phyloP scores from a whole-genome alignment of 768 basidiomycete species.

The Russula emetica region DNA sequence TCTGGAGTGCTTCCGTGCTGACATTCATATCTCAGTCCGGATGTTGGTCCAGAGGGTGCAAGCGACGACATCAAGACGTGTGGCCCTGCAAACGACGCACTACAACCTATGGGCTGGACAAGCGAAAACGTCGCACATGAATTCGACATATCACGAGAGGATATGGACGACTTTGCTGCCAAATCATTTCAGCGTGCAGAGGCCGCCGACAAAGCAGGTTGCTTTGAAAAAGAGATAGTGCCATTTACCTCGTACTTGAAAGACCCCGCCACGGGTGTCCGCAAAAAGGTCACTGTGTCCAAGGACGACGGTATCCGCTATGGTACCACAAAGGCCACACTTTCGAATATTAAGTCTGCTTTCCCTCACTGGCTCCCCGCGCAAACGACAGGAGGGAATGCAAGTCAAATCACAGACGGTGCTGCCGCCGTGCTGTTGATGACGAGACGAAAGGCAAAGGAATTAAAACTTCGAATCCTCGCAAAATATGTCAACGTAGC shows the following conservation, averaged over 20 bases:
- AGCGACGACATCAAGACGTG: slow-evolving; percentile 59
- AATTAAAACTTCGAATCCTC: slow-evolving; percentile 65
- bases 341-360: slow-evolving; percentile 64
- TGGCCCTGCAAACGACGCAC: slow-evolving; percentile 54
- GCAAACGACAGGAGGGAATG: slow-evolving; percentile 80
- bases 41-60: slow-evolving; percentile 54
- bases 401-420: slow-evolving; percentile 81
- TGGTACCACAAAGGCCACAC: slow-evolving; percentile 62
- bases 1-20: slow-evolving; percentile 27
- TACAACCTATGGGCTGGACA: slow-evolving; percentile 84
- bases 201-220: slow-evolving; percentile 60
- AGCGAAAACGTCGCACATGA: slow-evolving; percentile 81
- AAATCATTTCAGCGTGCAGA: slow-evolving; percentile 76
- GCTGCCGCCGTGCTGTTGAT: slow-evolving; percentile 79
- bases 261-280: slow-evolving; percentile 51
- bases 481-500: slow-evolving; percentile 74
- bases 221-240: slow-evolving; percentile 66
- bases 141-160: slow-evolving; percentile 64
- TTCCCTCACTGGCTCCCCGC: slow-evolving; percentile 79
- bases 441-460: slow-evolving; percentile 74
- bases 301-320: slow-evolving; percentile 77
- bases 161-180: slow-evolving; percentile 74
- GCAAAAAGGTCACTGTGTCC: slow-evolving; percentile 49
- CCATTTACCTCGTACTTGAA: slow-evolving; percentile 66
- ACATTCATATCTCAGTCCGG: slow-evolving; percentile 45